These are phyloP conservation scores for Bolboschoenoplectus hybrid DNA, from an alignment of 202 grass and related monocot genomes.

Conservation along the genomic window DNA sequence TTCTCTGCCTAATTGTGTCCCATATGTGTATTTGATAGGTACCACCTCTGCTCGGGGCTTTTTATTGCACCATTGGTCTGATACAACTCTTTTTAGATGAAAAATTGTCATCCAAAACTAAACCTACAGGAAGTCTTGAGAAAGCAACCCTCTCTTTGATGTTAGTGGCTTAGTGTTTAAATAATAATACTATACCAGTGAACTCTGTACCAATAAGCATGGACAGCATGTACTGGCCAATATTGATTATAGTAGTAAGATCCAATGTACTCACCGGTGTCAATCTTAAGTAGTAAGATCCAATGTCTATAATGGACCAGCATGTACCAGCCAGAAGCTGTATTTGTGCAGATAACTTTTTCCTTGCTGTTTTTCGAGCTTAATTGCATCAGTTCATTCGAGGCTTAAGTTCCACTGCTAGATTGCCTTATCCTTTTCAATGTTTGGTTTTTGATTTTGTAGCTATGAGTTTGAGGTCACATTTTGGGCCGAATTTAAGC, in stretches of 20 bases:
- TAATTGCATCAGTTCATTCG: neutral
- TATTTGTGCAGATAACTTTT: neutral
- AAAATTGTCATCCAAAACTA: constrained; percentile 42
- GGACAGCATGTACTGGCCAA: neutral
- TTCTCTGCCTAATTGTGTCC: constrained; percentile 22
- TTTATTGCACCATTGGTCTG: constrained; percentile 73
- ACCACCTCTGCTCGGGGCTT: constrained; percentile 78
- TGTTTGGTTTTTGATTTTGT: neutral
- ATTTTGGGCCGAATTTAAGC: neutral
- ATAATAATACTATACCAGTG: neutral
- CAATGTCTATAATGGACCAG: neutral
- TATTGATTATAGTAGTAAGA: neutral
- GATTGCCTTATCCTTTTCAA: neutral
- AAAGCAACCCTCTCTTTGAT: constrained; percentile 63
- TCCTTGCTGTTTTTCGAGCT: neutral
- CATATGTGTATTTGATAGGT: constrained; percentile 45
- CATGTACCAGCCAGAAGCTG: neutral
- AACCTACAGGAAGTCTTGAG: constrained; percentile 51
- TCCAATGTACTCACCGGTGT: neutral
- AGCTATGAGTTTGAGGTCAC: neutral
- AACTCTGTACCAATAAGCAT: neutral
- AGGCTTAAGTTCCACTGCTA: neutral
- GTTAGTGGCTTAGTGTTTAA: constrained; percentile 37
- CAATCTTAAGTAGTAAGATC: neutral
- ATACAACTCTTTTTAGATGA: constrained; percentile 70